Evolutionary conservation across 1,284 basidiomycete genomes (phyloP), one percentile per base, ranked within the genome.

Genomic region (Pseudozyma sp.): DNA sequence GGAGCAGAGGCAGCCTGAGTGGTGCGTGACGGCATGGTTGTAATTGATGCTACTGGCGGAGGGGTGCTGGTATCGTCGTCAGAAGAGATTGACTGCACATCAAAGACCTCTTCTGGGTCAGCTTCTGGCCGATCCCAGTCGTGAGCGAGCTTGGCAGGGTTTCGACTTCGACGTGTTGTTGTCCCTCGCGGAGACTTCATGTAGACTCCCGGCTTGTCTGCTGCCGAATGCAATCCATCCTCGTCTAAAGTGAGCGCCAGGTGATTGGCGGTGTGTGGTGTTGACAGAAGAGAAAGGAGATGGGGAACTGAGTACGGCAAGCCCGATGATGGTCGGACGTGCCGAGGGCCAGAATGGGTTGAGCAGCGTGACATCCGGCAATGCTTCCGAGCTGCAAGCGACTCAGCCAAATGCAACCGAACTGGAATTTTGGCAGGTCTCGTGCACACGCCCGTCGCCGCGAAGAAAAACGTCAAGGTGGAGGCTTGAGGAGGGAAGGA

Each of bases 61-160:
- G 9, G 2, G 19, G 19, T 44, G 19, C 17, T 35, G 19, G 8
- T 31, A 5, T 42, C 19, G 30, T 61, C 46, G 48, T 51, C 56
- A 4, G 56, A 52, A 33, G 67, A 64, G n/a, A 77, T 56, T 16
- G 55, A 57, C 7, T 74, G 63, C 5, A 77, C 55, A 39, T 73
- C 68, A 17, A 73, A 47, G 35, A 71, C 64, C 56, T 77, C 67
- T 53, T 77, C 75, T 16, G 63, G 59, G 14, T 62, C 71, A 4
- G 62, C 48, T 24, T 60, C 40, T 30, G 70, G 70, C 8, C 56
- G 60, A 31, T 66, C 52, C 52, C 52, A 35, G 37, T 73, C 61
- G 50, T 61, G 47, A 19, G 43, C 35, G 44, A 73, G 70, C 54
- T 50, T 68, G 24, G 53, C 48, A 10, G 60, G 60, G 44, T 54